A percentile compares a stretch with the other conserved stretches of the same genome.
These are phyloP conservation scores for Ceratobasidium sp. DNA, from an alignment of 1,284 basidiomycete species.

Conservation along the genomic window DNA sequence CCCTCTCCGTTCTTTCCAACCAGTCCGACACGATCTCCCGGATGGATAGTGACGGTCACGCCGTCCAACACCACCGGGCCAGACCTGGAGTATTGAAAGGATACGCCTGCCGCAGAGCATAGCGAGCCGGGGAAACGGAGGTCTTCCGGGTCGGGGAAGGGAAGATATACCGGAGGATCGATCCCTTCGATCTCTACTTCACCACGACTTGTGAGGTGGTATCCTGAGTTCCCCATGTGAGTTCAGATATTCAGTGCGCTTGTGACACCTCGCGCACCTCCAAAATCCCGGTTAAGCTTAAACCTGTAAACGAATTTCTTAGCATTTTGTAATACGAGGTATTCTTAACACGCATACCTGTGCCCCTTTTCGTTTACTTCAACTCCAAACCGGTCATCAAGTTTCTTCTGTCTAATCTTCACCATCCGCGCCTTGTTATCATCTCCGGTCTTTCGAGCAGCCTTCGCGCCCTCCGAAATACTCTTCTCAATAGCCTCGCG, in stretches of 20 bases:
- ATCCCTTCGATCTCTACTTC: constrained; percentile 62
- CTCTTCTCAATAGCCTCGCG: constrained; percentile 60
- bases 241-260: not conserved
- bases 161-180: constrained; percentile 62
- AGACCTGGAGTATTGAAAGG: constrained; percentile 57
- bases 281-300: constrained; percentile 71
- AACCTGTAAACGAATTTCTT: constrained; percentile 56
- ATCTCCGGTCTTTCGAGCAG: constrained; percentile 69
- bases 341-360: constrained; percentile 50
- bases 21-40: constrained; percentile 66
- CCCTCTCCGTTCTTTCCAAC: constrained; percentile 67
- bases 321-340: not conserved
- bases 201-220: constrained; percentile 58
- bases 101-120: constrained; percentile 63
- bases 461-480: constrained; percentile 61
- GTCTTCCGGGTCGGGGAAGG: constrained; percentile 61
- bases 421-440: constrained; percentile 70
- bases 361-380: constrained; percentile 61
- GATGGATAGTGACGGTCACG: constrained; percentile 67
- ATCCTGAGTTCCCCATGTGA: constrained; percentile 51
- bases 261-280: constrained; percentile 48
- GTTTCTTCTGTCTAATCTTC: constrained; percentile 70
- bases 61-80: constrained; percentile 60
- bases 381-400: constrained; percentile 66
- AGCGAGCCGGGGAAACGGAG: constrained; percentile 65